Base-by-base conservation (phyloP, 768 basidiomycete species). In the Cystofilobasidium macerans region DNA sequence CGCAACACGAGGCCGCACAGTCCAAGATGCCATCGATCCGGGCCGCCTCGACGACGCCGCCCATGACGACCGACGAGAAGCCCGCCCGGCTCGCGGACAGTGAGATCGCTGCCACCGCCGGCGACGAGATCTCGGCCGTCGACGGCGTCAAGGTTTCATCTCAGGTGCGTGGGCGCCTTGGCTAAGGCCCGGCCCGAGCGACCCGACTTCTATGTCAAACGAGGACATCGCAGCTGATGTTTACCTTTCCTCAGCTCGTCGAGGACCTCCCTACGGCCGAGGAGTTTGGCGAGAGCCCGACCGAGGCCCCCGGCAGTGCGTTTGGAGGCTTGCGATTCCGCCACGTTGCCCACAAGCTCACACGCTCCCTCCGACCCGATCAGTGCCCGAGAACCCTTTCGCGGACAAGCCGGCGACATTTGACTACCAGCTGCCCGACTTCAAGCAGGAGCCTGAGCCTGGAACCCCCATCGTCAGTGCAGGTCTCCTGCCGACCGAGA, bases 321-420 rank as follows among this genome's bases (percentile, higher is more conserved):
- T 60, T 16, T 8, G 12, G 7, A 14, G 33, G 30, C 36, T 57
- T 57, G 35, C 18, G 32, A 11, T 24, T 28, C 57, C 14, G n/a
- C 26, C 30, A 6, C 33, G 14, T 36, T 13, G 7, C 24, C 57
- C 9, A 8, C n/a, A n/a, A 24, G 14, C 9, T 22, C 40, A 5
- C 18, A 20, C 40, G n/a, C 20, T 24, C n/a, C 7, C 11, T 35
- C 26, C 5, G 9, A 8, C 9, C 16, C 28, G 2, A 11, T 18
- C 28, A 60, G 58, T 42, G 13, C 58, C 58, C 22, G n/a, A 60
- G 58, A 60, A 60, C 58, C 58, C 58, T 18, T 43, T 42, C 58
- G 16, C 9, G 20, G 8, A 26, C 36, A 60, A 45, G 28, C 38
- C 38, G 20, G 43, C 43, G 6, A 60, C 58, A 0, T 42, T 60